Evolutionary conservation across 2,329 filamentous ascomycete species (phyloP).

Genomic region (Pseudomassariella vexata): DNA sequence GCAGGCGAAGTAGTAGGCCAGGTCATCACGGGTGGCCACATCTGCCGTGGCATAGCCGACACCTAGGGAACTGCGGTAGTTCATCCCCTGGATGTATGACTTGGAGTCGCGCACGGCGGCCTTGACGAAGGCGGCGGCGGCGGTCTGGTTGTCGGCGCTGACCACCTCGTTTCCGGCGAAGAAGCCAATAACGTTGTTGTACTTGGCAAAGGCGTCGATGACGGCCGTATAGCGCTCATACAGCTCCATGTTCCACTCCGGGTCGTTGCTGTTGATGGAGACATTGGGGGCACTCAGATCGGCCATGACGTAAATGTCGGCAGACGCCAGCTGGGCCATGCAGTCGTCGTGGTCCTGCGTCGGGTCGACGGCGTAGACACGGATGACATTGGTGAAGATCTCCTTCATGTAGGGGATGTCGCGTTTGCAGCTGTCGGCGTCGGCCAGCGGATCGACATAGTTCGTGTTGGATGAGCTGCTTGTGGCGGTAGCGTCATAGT

Average conservation of each 20-base stretch:
- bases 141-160: conserved; percentile 82
- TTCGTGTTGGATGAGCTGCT: conserved; percentile 35
- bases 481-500: conserved; percentile 50
- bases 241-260: conserved; percentile 73
- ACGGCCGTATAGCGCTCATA: conserved; percentile 79
- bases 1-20: conserved; percentile 95
- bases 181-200: conserved; percentile 92
- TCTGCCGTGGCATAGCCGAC: conserved; percentile 97
- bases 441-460: conserved; percentile 80
- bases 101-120: conserved; percentile 95
- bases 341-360: conserved; percentile 71
- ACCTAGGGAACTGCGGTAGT: conserved; percentile 67
- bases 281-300: conserved; percentile 76
- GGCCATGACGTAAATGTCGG: conserved; percentile 91
- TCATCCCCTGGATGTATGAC: conserved; percentile 78
- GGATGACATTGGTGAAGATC: conserved; percentile 85
- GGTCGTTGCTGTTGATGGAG: conserved; percentile 80
- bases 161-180: conserved; percentile 98
- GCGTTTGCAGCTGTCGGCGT: conserved; percentile 66
- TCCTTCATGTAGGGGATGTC: conserved; percentile 77
- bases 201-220: conserved; percentile 73
- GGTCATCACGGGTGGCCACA: conserved; percentile 69
- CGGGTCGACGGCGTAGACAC: conserved; percentile 90
- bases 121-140: conserved; percentile 91
- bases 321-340: conserved; percentile 76